Evolutionary conservation across 306 rosid genomes (phyloP), one percentile per base, ranked within the genome.

Genomic region (Dicorynia guianensis): DNA sequence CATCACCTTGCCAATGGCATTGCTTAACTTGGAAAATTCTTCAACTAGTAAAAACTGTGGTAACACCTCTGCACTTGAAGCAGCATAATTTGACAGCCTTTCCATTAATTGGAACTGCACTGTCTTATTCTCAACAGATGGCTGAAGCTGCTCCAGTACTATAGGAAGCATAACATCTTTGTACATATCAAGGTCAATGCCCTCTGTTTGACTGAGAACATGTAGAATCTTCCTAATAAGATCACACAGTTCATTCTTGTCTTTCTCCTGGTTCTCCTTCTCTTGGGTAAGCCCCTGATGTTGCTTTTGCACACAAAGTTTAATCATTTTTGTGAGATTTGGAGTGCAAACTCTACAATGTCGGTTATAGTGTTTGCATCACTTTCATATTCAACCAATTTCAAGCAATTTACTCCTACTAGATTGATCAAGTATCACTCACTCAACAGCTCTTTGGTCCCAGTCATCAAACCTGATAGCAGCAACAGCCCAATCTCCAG

Each of bases 41-140:
- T 96, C 98, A 64, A 96, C 99, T 89, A 90, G 98, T 84, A 96
- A 87, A 75, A 96, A 96, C 82, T 96, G 98, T 14, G 99, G 99
- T 75, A 96, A 78, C 77, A 92, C 97, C 87, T 96, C 99, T 15
- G 89, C 55, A 81, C 98, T 96, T 74, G 99, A 61, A 96, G 94
- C n/a, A n/a, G n/a, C n/a, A n/a, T n/a, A n/a, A n/a, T n/a, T n/a
- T n/a, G n/a, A n/a, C n/a, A n/a, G n/a, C n/a, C n/a, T n/a, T n/a
- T n/a, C n/a, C n/a, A n/a, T n/a, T n/a, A n/a, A n/a, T n/a, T n/a
- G n/a, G n/a, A n/a, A n/a, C n/a, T n/a, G n/a, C n/a, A n/a, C n/a
- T n/a, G n/a, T n/a, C n/a, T n/a, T n/a, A n/a, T n/a, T n/a, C n/a
- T n/a, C n/a, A n/a, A n/a, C n/a, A n/a, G n/a, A n/a, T n/a, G n/a